These are phyloP conservation scores for Fraxinus excelsior DNA, from an alignment of 257 asterid species.

Conservation along the genomic window DNA sequence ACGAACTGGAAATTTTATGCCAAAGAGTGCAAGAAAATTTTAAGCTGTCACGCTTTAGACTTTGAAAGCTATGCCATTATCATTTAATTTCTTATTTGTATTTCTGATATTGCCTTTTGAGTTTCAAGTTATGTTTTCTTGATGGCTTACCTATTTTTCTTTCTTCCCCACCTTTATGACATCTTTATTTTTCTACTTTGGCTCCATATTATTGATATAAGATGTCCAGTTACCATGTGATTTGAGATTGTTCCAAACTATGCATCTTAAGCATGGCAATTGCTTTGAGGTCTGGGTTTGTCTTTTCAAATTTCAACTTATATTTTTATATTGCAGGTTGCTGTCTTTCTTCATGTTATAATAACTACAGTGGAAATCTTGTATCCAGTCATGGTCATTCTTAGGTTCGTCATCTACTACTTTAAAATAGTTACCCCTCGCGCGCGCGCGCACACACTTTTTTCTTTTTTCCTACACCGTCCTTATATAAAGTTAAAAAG, in stretches of 20 bases:
- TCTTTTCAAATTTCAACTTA: not conserved
- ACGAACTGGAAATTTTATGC: constrained; percentile 17
- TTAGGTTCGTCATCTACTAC: constrained; percentile 60
- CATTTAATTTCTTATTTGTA: constrained; percentile 9
- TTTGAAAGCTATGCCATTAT: not conserved
- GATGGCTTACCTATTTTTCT: not conserved
- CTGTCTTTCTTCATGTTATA: constrained; percentile 62
- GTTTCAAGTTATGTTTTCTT: constrained; percentile 15
- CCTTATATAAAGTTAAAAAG: not conserved
- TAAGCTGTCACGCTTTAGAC: constrained; percentile 9
- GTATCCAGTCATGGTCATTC: constrained; percentile 87
- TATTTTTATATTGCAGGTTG: constrained; percentile 56
- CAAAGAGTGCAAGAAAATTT: not conserved
- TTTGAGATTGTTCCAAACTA: not conserved
- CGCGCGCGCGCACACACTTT: not conserved
- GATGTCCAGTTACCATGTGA: not conserved
- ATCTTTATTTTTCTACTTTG: not conserved
- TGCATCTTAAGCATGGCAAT: not conserved
- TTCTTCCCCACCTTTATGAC: not conserved
- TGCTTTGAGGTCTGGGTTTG: not conserved
- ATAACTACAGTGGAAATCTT: constrained; percentile 65
- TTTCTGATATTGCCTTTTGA: not conserved
- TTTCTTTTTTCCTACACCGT: not conserved
- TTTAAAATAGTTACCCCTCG: constrained; percentile 5
- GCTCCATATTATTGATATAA: not conserved